Conservation (phyloP, 2,329 filamentous ascomycete species). For the Neopestalotiopsis rosae region DNA sequence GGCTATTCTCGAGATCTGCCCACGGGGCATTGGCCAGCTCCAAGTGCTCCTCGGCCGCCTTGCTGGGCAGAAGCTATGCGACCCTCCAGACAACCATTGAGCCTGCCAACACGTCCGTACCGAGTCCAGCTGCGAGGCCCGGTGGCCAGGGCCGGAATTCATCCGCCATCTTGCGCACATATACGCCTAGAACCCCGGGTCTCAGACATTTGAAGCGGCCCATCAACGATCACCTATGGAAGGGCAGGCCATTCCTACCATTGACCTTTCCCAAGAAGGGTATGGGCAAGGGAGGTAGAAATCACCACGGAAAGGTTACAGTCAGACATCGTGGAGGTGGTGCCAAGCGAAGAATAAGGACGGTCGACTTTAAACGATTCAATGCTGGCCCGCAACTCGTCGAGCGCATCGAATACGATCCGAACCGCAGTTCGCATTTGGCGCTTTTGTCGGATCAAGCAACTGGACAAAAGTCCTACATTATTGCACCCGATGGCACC, state of each 20-base stretch:
- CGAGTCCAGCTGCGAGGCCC: constrained; percentile 25
- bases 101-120: constrained; percentile 22
- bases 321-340: constrained; percentile 93
- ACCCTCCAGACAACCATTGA: constrained; percentile 28
- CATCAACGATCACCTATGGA: constrained; percentile 97
- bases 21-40: constrained; percentile 32
- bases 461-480: constrained; percentile 82
- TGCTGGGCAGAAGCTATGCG: constrained; percentile 33
- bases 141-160: constrained; percentile 34
- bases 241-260: constrained; percentile 80
- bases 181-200: constrained; percentile 93
- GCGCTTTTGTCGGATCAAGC: constrained; percentile 80
- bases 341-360: constrained; percentile 88
- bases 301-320: constrained; percentile 83
- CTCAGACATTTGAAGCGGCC: constrained; percentile 88
- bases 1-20: constrained; percentile 34
- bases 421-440: constrained; percentile 90
- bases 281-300: constrained; percentile 89
- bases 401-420: constrained; percentile 95
- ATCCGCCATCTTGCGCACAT: constrained; percentile 72
- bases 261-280: constrained; percentile 94
- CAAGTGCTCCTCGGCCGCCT: constrained; percentile 27
- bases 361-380: constrained; percentile 84
- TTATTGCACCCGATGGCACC: constrained; percentile 94
- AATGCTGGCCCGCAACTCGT: constrained; percentile 84